Percentiles rank a stretch among this genome's conserved stretches.
Conservation (phyloP, 2,329 filamentous ascomycete species). For the Alternaria dauci region DNA sequence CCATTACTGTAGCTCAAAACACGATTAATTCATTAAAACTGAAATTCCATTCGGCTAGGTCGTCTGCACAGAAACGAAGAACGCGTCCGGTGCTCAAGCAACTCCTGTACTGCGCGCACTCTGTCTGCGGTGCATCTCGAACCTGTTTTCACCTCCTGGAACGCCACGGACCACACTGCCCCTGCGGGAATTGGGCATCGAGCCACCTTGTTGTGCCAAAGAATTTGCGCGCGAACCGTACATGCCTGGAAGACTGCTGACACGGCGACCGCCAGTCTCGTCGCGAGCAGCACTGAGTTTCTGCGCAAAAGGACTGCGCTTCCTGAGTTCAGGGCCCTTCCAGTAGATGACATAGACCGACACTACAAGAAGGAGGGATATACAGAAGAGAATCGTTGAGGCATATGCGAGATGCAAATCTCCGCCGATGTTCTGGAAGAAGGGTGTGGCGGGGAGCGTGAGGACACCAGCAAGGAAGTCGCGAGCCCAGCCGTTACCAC, state of each 20-base stretch:
- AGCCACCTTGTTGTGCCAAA: slow-evolving; percentile 26
- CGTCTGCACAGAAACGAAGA: slow-evolving; percentile 21
- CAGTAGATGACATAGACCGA: slow-evolving; percentile 60
- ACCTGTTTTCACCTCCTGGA: slow-evolving; percentile 20
- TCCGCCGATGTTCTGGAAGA: slow-evolving; percentile 56
- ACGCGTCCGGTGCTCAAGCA: not conserved
- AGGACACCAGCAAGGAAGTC: slow-evolving; percentile 79
- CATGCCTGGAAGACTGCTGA: slow-evolving; percentile 41
- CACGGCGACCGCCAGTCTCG: slow-evolving; percentile 44
- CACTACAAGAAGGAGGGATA: slow-evolving; percentile 57
- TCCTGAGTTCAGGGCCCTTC: slow-evolving; percentile 64
- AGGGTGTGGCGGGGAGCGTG: slow-evolving; percentile 72
- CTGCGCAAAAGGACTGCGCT: slow-evolving; percentile 63
- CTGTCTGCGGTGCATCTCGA: slow-evolving; percentile 18
- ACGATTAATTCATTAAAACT: not conserved
- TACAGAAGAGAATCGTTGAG: slow-evolving; percentile 63
- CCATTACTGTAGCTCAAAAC: not conserved
- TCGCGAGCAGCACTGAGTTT: slow-evolving; percentile 48
- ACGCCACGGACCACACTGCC: slow-evolving; percentile 42
- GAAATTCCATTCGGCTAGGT: not conserved
- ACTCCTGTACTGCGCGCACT: slow-evolving; percentile 10
- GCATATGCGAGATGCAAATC: slow-evolving; percentile 60
- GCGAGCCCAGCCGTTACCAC: slow-evolving; percentile 78
- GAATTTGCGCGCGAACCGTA: slow-evolving; percentile 46
- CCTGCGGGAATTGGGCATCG: slow-evolving; percentile 34